Base-by-base conservation (phyloP, 2,329 filamentous ascomycete species). In the Aureobasidium uvarum region DNA sequence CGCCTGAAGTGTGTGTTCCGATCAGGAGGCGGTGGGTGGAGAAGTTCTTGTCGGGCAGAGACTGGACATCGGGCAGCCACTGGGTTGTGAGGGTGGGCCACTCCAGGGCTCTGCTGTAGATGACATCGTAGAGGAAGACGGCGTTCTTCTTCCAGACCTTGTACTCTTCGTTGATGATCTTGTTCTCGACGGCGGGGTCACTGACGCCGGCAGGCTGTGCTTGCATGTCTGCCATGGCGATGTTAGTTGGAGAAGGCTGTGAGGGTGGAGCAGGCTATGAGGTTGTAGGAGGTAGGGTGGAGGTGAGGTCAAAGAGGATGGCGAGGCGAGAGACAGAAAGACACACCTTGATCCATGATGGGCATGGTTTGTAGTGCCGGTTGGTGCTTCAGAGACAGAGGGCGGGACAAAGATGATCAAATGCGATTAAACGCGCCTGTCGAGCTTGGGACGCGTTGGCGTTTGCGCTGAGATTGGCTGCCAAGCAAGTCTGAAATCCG, bases 101-200 rank as follows among this genome's bases (percentile, higher is more conserved):
- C 75, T 96, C 93, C 66, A 99, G 83, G 46, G 96, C 96, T 69
- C 92, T 96, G 73, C 92, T 93, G 69, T 98, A 84, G 70, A 99
- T 95, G 87, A 97, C 91, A 77, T 99, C 95, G 78, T 99, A 99
- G 72, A 99, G 89, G 75, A 98, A 98, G 3, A 95, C 93, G 70
- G 91, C 92, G 79, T 99, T 99, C 83, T 99, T 99, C 84, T 99
- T 99, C 95, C 95, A 99, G 70, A 94, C 97, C 78, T 99, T 99
- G 85, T 99, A 99, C 77, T 99, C 95, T 82, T 99, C 95, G 72
- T 98, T 98, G 79, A 98, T 92, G 67, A 96, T 83, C 79, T 96
- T 92, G 78, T 96, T 89, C 74, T 91, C 87, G 74, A 82, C 78
- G 43, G 79, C 78, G 67, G 72, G 72, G 62, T 69, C 65, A 16